A percentile compares a stretch with the other conserved stretches of the same genome.
Conservation (phyloP, 2,329 filamentous ascomycete species). For the Scleromitrula shiraiana region DNA sequence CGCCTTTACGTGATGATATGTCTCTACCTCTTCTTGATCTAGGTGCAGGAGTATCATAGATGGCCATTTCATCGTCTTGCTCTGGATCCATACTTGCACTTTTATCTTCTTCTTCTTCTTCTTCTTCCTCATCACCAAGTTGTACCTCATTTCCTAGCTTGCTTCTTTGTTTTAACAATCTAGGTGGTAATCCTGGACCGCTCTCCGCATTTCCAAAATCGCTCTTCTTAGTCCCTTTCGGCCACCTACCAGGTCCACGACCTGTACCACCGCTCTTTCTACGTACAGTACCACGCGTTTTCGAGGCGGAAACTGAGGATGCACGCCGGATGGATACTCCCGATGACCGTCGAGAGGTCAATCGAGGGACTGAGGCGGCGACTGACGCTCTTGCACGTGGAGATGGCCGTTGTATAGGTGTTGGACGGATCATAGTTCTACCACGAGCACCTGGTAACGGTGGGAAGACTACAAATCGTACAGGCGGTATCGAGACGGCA, state of each 20-base stretch:
- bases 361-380: conserved; percentile 12
- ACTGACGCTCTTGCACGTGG: conserved; percentile 5
- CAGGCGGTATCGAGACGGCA: conserved; percentile 49
- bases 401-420: conserved; percentile 17
- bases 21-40: conserved; percentile 18
- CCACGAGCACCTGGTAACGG: conserved; percentile 45
- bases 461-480: conserved; percentile 72
- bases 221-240: conserved; percentile 60
- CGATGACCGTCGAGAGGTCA: conserved; percentile 12
- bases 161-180: conserved; percentile 27
- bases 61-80: conserved; percentile 21
- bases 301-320: conserved; percentile 14
- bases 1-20: conserved; percentile 12
- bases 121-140: conserved; percentile 25
- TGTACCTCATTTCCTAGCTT: conserved; percentile 27
- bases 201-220: conserved; percentile 61
- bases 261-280: conserved; percentile 55
- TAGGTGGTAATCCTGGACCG: conserved; percentile 54
- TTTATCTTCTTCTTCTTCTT: conserved; percentile 16
- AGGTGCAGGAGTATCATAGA: conserved; percentile 24
- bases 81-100: conserved; percentile 14
- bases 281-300: conserved; percentile 32
- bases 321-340: conserved; percentile 10
- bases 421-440: conserved; percentile 32
- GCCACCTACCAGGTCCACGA: conserved; percentile 57